phyloP scores from a whole-genome alignment of 495 filamentous ascomycete species.

The Aspergillus bridgeri region DNA sequence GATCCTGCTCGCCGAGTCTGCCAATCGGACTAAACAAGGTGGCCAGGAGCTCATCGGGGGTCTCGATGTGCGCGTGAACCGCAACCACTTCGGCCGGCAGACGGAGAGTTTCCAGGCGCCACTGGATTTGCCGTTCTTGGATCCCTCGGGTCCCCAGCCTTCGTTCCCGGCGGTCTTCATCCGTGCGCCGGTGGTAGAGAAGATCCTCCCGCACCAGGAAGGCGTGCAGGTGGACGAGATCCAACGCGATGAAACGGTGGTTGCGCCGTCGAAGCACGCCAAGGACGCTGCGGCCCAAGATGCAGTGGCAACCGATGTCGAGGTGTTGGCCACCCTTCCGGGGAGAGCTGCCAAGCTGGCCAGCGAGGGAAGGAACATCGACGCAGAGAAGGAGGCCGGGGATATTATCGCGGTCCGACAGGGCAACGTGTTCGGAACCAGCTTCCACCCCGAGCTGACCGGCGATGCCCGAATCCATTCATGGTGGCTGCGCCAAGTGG shows the following conservation, averaged over 20 bases:
- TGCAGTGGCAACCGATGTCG: constrained; percentile 44
- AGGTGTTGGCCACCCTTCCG: constrained; percentile 49
- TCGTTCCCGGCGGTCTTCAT: constrained; percentile 89
- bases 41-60: constrained; percentile 94
- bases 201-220: constrained; percentile 57
- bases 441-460: constrained; percentile 95
- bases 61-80: constrained; percentile 82
- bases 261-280: constrained; percentile 58
- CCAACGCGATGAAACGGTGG: constrained; percentile 55
- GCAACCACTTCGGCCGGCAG: constrained; percentile 96
- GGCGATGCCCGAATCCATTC: constrained; percentile 83
- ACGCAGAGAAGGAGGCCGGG: constrained; percentile 51
- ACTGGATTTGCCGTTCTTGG: constrained; percentile 70
- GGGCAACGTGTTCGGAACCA: constrained; percentile 93
- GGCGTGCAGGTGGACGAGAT: constrained; percentile 51
- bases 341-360: constrained; percentile 41
- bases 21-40: constrained; percentile 82
- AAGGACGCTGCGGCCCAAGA: constrained; percentile 40
- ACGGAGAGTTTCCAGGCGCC: constrained; percentile 86
- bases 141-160: constrained; percentile 21
- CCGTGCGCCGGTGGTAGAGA: constrained; percentile 88
- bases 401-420: constrained; percentile 90
- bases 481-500: constrained; percentile 87
- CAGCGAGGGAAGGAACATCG: constrained; percentile 35
- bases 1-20: constrained; percentile 85